phyloP scores from a whole-genome alignment of 116 monocot genomes.

The Iris pallida region DNA sequence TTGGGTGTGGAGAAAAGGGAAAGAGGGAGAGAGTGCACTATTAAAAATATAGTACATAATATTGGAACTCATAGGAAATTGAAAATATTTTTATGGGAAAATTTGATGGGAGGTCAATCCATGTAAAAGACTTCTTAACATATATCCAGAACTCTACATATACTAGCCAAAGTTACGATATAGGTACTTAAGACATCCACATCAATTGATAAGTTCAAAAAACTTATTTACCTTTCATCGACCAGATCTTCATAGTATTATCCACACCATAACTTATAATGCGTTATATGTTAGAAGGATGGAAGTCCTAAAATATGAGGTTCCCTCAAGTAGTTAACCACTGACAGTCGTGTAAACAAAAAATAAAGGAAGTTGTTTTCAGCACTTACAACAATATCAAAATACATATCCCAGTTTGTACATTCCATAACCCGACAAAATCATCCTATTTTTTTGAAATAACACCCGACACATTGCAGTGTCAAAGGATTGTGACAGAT shows the following conservation, averaged over 20 bases:
- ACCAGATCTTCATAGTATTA: constrained; percentile 91
- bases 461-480: background rate
- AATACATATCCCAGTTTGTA: no score
- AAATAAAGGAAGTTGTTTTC: no score
- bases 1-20: no score
- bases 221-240: constrained; percentile 68
- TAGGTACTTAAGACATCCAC: background rate
- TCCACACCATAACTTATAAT: constrained; percentile 94
- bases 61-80: constrained; percentile 72
- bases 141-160: constrained; percentile 79
- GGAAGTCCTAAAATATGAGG: constrained; percentile 62
- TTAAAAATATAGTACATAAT: no score
- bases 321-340: no score
- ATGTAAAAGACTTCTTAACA: constrained; percentile 90
- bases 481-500: no score
- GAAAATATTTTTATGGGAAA: constrained; percentile 96
- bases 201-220: background rate
- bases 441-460: constrained; percentile 59
- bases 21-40: no score
- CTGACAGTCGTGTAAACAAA: no score
- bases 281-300: constrained; percentile 81
- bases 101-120: constrained; percentile 89
- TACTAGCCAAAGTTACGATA: constrained; percentile 7
- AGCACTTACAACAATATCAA: constrained; percentile 80
- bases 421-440: constrained; percentile 77